Conservation (phyloP, 2,329 filamentous ascomycete species). For the Ceratocystis destructans region DNA sequence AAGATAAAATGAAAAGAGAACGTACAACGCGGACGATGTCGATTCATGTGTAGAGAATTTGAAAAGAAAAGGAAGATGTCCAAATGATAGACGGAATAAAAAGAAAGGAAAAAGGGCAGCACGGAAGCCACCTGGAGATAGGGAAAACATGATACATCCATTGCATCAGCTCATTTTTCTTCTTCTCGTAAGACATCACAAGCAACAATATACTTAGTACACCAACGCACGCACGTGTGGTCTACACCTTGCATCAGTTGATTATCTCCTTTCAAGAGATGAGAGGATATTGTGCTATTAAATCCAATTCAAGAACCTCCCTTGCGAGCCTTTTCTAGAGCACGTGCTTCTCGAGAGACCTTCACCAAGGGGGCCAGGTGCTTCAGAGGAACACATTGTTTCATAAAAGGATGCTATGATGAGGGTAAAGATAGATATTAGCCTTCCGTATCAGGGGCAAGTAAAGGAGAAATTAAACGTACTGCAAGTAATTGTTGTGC, state of each 20-base stretch:
- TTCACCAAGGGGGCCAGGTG: conserved; percentile 78
- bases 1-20: neutral
- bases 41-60: neutral
- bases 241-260: neutral
- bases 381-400: conserved; percentile 55
- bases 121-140: conserved; percentile 4
- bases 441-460: too few relatives aligned
- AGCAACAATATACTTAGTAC: neutral
- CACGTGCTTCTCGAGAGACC: conserved; percentile 70
- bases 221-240: neutral
- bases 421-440: neutral
- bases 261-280: neutral
- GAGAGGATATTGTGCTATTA: neutral
- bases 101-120: neutral
- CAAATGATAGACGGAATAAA: neutral
- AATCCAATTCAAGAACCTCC: conserved; percentile 22
- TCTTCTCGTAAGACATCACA: conserved; percentile 1
- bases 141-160: conserved; percentile 1
- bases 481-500: conserved; percentile 88
- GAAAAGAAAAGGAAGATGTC: neutral
- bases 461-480: conserved; percentile 30
- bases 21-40: neutral
- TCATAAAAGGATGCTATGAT: conserved; percentile 65
- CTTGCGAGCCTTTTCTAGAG: conserved; percentile 69
- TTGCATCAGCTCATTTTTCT: neutral